Evolutionary conservation across 2,329 filamentous ascomycete species (phyloP), one percentile per base, ranked within the genome.

Genomic region (Fusarium napiforme): DNA sequence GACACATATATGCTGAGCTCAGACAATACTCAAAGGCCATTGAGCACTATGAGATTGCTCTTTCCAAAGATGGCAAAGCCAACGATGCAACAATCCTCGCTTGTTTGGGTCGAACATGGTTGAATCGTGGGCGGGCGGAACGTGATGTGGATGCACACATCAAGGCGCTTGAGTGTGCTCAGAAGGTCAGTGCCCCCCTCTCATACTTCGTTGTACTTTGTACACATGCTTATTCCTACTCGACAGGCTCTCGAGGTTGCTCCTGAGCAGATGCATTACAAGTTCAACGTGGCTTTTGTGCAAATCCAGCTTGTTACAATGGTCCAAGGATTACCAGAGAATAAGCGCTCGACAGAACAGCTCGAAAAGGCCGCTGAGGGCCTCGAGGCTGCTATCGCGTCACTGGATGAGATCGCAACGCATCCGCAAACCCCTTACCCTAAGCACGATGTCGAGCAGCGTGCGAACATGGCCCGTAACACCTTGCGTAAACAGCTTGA

Each of bases 241-340:
- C 26, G 56, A 11, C 37, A 93, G 89, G 94, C 96, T 32, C 89
- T 97, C 23, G 89, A 91, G 62, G 89, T 93, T 61, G 91, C 93
- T 2, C 93, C 95, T 0, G 93, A 96, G 9, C 94, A 97, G 77
- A 88, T 95, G 36, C 94, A 97, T 82, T 94, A 96, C 82, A 94
- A 96, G 81, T 99, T 99, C 88, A 99, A 99, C 79, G 93, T 99
- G 34, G 96, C 96, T 2, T 99, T 98, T 79, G 94, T 98, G 34
- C 96, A 98, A 80, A 97, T 97, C 71, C 95, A 98, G 81, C 91
- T 98, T 61, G 96, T 96, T 26, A 92, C 93, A 50, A 90, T 93
- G 36, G 91, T 98, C 61, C 92, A 94, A 82, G 87, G 85, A 40
- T 86, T 97, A 60, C 87, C 89, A 9, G 94, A 98, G 80, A 89